Percentiles rank a stretch among this genome's conserved stretches.
Evolutionary conservation across 2,329 filamentous ascomycete species (phyloP).

Genomic region (Orbilia ellipsospora): DNA sequence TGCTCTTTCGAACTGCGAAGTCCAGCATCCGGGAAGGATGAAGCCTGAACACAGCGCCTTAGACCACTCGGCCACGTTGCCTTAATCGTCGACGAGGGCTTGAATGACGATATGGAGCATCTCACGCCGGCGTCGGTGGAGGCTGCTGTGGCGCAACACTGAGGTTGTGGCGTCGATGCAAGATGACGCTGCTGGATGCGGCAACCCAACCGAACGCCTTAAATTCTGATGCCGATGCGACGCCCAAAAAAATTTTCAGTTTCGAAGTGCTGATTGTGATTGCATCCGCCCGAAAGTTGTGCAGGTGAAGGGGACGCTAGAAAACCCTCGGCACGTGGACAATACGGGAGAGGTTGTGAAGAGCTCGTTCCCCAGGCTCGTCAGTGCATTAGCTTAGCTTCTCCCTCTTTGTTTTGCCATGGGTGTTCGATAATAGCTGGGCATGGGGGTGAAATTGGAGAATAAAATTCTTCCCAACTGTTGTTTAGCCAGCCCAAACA

Average conservation of each 20-base stretch:
- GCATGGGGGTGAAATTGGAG: conserved; percentile 2
- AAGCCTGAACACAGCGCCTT: conserved; percentile 57
- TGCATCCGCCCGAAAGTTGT: conserved; percentile 11
- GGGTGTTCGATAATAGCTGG: background rate
- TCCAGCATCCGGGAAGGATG: conserved; percentile 55
- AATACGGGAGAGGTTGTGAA: conserved; percentile 9
- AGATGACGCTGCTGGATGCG: conserved; percentile 52
- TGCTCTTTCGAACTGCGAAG: conserved; percentile 58
- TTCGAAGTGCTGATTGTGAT: background rate
- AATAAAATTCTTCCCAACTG: conserved; percentile 42
- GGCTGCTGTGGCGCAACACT: background rate
- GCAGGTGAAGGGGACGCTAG: background rate
- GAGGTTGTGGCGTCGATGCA: conserved; percentile 26
- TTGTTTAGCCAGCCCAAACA: conserved; percentile 5
- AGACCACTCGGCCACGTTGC: conserved; percentile 58
- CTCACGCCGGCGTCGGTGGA: no score
- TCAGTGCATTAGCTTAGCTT: background rate
- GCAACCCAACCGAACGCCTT: conserved; percentile 38
- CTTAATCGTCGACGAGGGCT: conserved; percentile 1
- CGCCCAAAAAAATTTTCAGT: conserved; percentile 4
- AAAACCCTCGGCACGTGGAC: conserved; percentile 29
- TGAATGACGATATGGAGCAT: no score
- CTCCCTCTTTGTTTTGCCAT: no score
- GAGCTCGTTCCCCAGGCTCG: conserved; percentile 26
- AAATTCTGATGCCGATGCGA: conserved; percentile 3